Evolutionary conservation across 1,284 basidiomycete species (phyloP).

Genomic region (Cryptococcus sp.): DNA sequence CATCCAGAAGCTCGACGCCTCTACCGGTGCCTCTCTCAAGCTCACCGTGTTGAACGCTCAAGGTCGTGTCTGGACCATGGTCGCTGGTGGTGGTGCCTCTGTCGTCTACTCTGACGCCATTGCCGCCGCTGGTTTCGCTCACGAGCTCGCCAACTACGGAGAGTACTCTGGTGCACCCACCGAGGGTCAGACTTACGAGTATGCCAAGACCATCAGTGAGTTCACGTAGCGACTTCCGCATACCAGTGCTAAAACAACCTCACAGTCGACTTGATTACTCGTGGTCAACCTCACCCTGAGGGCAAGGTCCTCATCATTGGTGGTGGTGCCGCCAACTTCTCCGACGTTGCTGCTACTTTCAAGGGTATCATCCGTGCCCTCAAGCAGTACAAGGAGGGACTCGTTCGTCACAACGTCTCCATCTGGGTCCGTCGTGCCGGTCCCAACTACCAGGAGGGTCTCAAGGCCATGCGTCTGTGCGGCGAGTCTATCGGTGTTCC

Average conservation of each 20-base stretch:
- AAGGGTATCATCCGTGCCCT: conserved; percentile 98
- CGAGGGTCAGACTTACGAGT: conserved; percentile 98
- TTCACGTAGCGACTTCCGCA: conserved; percentile 20
- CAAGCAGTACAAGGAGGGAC: conserved; percentile 85
- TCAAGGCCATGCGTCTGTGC: conserved; percentile 97
- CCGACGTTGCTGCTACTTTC: conserved; percentile 98
- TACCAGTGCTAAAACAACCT: conserved; percentile 7
- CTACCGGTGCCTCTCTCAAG: conserved; percentile 97
- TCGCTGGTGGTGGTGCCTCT: conserved; percentile 71
- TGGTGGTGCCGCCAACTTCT: conserved; percentile 99
- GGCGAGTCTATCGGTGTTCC: conserved; percentile 97
- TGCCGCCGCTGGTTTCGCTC: conserved; percentile 91
- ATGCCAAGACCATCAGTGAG: conserved; percentile 94
- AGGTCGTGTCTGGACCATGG: conserved; percentile 99
- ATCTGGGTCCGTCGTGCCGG: conserved; percentile 98
- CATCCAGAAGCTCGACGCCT: conserved; percentile 96
- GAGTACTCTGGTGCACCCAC: conserved; percentile 99
- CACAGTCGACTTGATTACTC: conserved; percentile 88
- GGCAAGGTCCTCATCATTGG: conserved; percentile 99
- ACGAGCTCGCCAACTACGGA: conserved; percentile 99
- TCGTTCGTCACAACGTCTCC: conserved; percentile 81
- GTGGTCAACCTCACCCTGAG: conserved; percentile 75
- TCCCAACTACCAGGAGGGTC: conserved; percentile 99
- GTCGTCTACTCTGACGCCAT: conserved; percentile 79
- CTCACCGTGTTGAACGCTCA: conserved; percentile 93